Base-by-base conservation (phyloP, 2,329 filamentous ascomycete genomes). In the Ophiocordyceps camponoti-rufipedis region DNA sequence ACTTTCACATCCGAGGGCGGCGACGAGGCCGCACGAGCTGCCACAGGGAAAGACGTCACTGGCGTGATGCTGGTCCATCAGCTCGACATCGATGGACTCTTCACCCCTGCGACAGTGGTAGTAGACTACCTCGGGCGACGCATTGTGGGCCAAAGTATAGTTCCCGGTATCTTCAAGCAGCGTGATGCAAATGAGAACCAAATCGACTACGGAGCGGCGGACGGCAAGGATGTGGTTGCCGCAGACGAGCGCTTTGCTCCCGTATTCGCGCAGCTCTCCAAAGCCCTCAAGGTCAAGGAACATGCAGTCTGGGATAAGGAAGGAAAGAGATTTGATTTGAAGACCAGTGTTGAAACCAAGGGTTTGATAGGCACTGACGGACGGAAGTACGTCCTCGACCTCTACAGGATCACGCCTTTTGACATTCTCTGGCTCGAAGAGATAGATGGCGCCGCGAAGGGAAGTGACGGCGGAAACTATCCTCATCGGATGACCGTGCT, bases 271-370 rank as follows among this genome's bases (percentile, higher is more conserved):
- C 87, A 93, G 67, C 74, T 98, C 31, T 95, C 89, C 41, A 87
- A 89, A 64, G 78, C 86, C 3, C 74, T 96, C 56, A 84, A 82
- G 53, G 84, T 95, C 48, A 96, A 96, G 74, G 83, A 83, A 65
- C 91, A 98, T 61, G 72, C 87, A 41, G 93, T 98, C 4, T 98
- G 91, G 91, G 91, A 98, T 64, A 96, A 96, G 71, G 85, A 94
- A 54, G 78, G 80, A 53, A 83, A 87, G 64, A 78, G 82, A 49
- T 87, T 94, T 56, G 86, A 95, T 50, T 72, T 98, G 4, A 89
- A 96, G 62, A 86, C 85, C 39, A 96, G 88, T 56, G 88, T 98
- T 13, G 91, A 98, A 65, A 98, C 91, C 45, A 98, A 98, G 69
- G 91, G 91, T 45, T 70, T 98, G n/a, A 71, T 98, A 54, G 91